Percentiles rank a stretch among this genome's conserved stretches.
Evolutionary conservation across 2,329 filamentous ascomycete species (phyloP).

Genomic region (Pseudogymnoascus sp.): DNA sequence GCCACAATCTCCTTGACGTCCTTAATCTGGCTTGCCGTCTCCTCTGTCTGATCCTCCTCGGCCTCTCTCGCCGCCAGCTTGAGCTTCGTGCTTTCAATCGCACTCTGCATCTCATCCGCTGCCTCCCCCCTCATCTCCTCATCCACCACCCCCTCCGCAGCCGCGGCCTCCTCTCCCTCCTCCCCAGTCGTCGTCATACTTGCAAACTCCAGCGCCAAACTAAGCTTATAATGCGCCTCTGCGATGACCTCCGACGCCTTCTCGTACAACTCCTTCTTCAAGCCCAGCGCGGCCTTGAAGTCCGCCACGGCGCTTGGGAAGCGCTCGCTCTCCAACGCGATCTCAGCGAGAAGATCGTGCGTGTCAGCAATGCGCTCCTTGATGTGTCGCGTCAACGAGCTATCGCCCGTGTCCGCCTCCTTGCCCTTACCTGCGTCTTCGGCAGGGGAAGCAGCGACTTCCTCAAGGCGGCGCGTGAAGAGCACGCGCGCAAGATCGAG

Average conservation of each 20-base stretch:
- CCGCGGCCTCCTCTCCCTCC: constrained; percentile 39
- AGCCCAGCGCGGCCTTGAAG: constrained; percentile 65
- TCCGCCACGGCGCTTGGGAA: constrained; percentile 85
- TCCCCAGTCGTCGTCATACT: constrained; percentile 61
- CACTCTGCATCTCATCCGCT: constrained; percentile 61
- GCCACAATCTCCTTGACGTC: constrained; percentile 72
- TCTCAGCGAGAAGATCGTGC: constrained; percentile 88
- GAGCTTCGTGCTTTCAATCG: constrained; percentile 63
- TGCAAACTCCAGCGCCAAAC: constrained; percentile 87
- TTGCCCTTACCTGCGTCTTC: constrained; percentile 41
- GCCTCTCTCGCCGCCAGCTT: constrained; percentile 65
- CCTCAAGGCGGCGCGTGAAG: constrained; percentile 50
- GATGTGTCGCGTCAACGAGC: constrained; percentile 47
- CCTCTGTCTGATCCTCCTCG: constrained; percentile 54
- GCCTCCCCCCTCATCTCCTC: constrained; percentile 65
- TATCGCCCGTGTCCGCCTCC: constrained; percentile 29
- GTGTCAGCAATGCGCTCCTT: constrained; percentile 88
- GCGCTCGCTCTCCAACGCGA: constrained; percentile 90
- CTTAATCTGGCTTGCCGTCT: constrained; percentile 53
- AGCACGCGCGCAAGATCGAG: constrained; percentile 70
- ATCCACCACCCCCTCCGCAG: constrained; percentile 45
- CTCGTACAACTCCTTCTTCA: constrained; percentile 73
- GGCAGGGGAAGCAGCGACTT: constrained; percentile 28
- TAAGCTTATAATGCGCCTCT: constrained; percentile 94
- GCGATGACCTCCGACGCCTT: constrained; percentile 79